These are phyloP conservation scores for Candida mattraensis DNA, from an alignment of 805 yeast genomes.

Conservation along the genomic window DNA sequence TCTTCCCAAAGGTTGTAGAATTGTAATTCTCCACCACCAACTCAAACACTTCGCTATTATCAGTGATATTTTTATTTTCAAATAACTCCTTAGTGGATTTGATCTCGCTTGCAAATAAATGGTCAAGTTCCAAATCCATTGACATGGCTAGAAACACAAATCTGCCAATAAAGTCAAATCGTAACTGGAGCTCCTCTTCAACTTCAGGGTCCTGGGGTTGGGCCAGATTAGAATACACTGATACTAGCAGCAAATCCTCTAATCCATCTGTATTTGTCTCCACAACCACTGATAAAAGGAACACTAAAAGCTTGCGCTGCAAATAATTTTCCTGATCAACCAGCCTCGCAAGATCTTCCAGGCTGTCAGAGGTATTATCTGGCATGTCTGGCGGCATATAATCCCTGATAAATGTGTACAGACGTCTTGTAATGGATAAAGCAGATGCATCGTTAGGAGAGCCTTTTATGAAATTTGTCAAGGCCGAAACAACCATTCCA, in stretches of 20 bases:
- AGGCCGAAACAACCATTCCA: conserved; percentile 61
- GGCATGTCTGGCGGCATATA: conserved; percentile 50
- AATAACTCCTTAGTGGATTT: conserved; percentile 45
- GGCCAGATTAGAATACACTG: conserved; percentile 12
- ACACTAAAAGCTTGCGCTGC: conserved; percentile 64
- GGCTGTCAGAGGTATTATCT: conserved; percentile 35
- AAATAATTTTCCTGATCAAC: conserved; percentile 57
- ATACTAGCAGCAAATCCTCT: conserved; percentile 6
- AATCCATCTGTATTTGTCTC: conserved; percentile 22
- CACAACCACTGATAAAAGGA: conserved; percentile 56
- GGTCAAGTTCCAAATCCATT: conserved; percentile 61
- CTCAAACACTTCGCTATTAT: conserved; percentile 41
- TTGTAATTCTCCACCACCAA: conserved; percentile 44
- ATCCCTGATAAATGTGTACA: conserved; percentile 62
- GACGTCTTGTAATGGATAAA: conserved; percentile 55
- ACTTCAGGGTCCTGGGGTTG: conserved; percentile 2
- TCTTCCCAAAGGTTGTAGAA: conserved; percentile 22
- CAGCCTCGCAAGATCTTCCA: conserved; percentile 40
- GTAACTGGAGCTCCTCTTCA: conserved; percentile 1
- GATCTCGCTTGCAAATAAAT: conserved; percentile 37
- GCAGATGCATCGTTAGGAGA: conserved; percentile 37
- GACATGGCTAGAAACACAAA: conserved; percentile 51
- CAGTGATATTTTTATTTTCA: conserved; percentile 20
- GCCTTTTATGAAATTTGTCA: conserved; percentile 49
- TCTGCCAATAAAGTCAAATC: conserved; percentile 24